Evolutionary conservation across 495 filamentous ascomycete genomes (phyloP).

Genomic region (Hyphodiscus hymeniophilus): DNA sequence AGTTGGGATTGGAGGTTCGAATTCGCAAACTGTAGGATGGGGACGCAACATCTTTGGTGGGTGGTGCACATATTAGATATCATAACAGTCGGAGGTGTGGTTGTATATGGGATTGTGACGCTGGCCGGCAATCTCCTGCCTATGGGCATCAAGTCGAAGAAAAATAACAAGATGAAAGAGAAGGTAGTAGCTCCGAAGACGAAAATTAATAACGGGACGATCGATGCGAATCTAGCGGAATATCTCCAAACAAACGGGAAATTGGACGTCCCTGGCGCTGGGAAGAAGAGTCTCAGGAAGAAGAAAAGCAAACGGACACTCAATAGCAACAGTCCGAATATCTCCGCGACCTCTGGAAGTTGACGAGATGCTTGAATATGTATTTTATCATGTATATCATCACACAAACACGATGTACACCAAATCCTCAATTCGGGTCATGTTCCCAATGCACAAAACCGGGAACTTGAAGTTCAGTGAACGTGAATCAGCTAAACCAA

Average conservation of each 20-base stretch:
- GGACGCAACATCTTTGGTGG: slow-evolving; percentile 94
- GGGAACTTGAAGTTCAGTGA: no score
- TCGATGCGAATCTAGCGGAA: neutral
- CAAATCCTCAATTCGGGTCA: no score
- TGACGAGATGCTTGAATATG: neutral
- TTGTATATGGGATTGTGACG: slow-evolving; percentile 20
- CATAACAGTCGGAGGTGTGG: slow-evolving; percentile 34
- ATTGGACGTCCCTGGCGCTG: slow-evolving; percentile 4
- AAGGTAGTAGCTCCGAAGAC: neutral
- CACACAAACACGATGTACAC: no score
- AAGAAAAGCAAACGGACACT: slow-evolving; percentile 5
- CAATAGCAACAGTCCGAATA: neutral
- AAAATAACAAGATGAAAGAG: neutral
- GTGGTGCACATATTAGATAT: slow-evolving; percentile 66
- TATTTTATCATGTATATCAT: no score
- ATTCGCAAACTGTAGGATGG: slow-evolving; percentile 66
- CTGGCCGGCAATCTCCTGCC: neutral
- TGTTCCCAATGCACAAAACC: no score
- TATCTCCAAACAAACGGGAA: neutral
- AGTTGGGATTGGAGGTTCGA: slow-evolving; percentile 72
- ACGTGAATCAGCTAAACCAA: no score
- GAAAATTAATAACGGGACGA: neutral
- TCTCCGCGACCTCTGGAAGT: neutral
- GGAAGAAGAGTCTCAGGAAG: slow-evolving; percentile 11
- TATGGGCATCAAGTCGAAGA: neutral